phyloP scores from a whole-genome alignment of 1,139 yeast species.

The Blastobotrys apis region DNA sequence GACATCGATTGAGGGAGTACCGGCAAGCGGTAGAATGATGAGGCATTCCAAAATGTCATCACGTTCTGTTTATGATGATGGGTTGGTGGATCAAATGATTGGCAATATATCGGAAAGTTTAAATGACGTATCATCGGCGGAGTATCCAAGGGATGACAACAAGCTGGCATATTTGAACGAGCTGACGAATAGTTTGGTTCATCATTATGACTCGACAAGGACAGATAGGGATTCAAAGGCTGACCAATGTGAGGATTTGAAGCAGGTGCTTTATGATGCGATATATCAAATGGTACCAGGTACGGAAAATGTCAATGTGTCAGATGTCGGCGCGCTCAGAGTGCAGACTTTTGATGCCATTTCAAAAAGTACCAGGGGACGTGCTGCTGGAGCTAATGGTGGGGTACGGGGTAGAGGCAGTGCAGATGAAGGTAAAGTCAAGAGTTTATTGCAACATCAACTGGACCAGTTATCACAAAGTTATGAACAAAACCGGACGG shows the following conservation, averaged over 20 bases:
- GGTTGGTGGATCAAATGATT: slow-evolving; percentile 3
- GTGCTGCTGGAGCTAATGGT: slow-evolving; percentile 4
- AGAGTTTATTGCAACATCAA: slow-evolving; percentile 21
- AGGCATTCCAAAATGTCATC: slow-evolving; percentile 1
- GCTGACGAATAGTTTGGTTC: neutral
- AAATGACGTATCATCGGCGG: neutral
- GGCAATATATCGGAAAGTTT: neutral
- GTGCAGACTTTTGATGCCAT: slow-evolving; percentile 4
- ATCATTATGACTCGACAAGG: neutral
- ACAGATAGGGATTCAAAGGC: neutral
- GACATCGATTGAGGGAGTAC: neutral
- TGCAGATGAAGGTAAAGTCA: slow-evolving; percentile 15
- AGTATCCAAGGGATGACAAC: neutral
- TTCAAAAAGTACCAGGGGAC: neutral
- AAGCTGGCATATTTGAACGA: slow-evolving; percentile 1
- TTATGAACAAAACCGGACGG: slow-evolving; percentile 28
- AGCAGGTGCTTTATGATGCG: slow-evolving; percentile 5
- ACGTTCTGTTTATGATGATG: neutral
- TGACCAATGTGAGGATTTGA: slow-evolving; percentile 6
- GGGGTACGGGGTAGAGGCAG: neutral
- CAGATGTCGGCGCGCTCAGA: slow-evolving; percentile 3
- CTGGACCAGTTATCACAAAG: slow-evolving; percentile 23
- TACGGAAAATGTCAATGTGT: neutral
- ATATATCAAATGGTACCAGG: slow-evolving; percentile 8
- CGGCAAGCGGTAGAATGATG: slow-evolving; percentile 1